Evolutionary conservation across 2,329 filamentous ascomycete species (phyloP), one percentile per base, ranked within the genome.

Genomic region (Fusarium mexicanum): DNA sequence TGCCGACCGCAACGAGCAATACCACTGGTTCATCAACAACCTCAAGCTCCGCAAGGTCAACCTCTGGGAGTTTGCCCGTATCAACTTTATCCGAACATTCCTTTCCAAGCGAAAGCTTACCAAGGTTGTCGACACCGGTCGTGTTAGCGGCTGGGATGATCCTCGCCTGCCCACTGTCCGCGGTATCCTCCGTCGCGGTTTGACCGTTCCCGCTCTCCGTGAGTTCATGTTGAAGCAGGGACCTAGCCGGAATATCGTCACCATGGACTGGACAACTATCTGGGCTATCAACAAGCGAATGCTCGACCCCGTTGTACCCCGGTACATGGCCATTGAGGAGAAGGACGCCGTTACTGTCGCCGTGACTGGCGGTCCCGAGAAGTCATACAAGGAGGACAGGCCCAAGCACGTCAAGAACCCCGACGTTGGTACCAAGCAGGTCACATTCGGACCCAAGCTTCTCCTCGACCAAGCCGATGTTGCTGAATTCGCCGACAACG

Each of bases 401-500:
- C 93, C 94, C 47, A 93, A 94, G 84, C 95, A 98, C 84, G 91
- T 90, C 79, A 98, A 98, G 89, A 97, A 98, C 86, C 88, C 92
- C 50, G 90, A 91, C 4, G 87, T 98, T 12, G 96, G 96, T 69
- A 91, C 86, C 77, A 98, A 98, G 89, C 93, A 94, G 84, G 94
- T 98, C 10, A 88, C 90, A 33, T 97, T 92, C 82, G 93, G 93
- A 80, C 88, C 89, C 65, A 88, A 91, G 71, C 87, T 98, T 74
- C 86, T 96, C 69, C 86, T 98, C 60, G 96, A 98, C 81, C 96
- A 98, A 84, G 93, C 88, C 51, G 96, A 98, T 78, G 94, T 92
- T 71, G 92, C 92, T 81, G 89, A 89, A 33, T 97, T 98, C 84
- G 92, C 91, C 77, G 88, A 92, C 69, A 91, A 92, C 80, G 96